These are phyloP conservation scores for Gymnopus androsaceus DNA, from an alignment of 1,284 basidiomycete genomes.

Conservation along the genomic window DNA sequence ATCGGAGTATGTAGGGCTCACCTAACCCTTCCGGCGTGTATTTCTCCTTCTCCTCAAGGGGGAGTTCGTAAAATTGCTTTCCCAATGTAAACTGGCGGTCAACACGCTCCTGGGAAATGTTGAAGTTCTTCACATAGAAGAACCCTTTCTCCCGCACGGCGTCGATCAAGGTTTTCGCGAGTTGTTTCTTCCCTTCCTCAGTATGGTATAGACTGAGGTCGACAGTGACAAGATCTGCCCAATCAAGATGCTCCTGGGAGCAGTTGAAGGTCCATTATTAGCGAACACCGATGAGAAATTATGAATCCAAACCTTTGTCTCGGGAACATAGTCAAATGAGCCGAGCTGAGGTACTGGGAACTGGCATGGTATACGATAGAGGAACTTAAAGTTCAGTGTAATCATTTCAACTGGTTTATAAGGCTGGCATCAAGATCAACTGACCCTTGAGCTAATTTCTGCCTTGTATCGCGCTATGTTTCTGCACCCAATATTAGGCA, in stretches of 20 bases:
- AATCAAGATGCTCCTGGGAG: conserved; percentile 43
- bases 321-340: conserved; percentile 46
- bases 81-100: conserved; percentile 46
- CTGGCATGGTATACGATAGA: too few species aligned
- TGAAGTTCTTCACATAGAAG: conserved; percentile 49
- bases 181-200: conserved; percentile 47
- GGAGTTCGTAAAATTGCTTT: conserved; percentile 47
- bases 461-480: too few species aligned
- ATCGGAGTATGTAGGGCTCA: conserved; percentile 19
- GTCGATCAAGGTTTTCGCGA: conserved; percentile 40
- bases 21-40: conserved; percentile 47
- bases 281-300: background rate
- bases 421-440: too few species aligned
- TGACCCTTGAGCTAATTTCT: too few species aligned
- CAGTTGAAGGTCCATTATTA: background rate
- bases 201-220: conserved; percentile 46
- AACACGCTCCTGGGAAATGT: conserved; percentile 36
- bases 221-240: conserved; percentile 53
- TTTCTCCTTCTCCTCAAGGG: conserved; percentile 53
- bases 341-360: conserved; percentile 40
- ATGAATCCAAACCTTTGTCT: conserved; percentile 40
- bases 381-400: too few species aligned
- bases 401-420: too few species aligned
- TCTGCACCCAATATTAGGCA: too few species aligned
- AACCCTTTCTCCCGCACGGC: conserved; percentile 51